A percentile compares a stretch with the other conserved stretches of the same genome.
phyloP scores from a whole-genome alignment of 371 early-diverging fungal species.

The Fennellomyces sp. region DNA sequence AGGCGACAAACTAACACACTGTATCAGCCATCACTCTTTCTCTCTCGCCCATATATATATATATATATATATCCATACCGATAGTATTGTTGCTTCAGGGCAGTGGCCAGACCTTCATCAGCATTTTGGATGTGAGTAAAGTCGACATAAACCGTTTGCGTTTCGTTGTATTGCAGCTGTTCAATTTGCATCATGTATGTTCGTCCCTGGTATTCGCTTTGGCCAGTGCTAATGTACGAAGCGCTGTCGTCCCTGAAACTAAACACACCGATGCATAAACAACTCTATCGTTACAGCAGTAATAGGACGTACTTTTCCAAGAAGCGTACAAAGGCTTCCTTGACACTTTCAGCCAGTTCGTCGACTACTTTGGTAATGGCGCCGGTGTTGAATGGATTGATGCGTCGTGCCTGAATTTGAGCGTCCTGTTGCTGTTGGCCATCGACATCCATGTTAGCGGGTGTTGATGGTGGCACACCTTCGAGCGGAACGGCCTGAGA shows the following conservation, averaged over 20 bases:
- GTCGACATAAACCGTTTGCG: constrained; percentile 80
- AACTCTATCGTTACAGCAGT: not conserved
- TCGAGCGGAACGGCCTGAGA: constrained; percentile 28
- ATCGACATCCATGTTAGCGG: constrained; percentile 39
- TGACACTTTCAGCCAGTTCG: constrained; percentile 77
- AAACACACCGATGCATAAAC: not conserved
- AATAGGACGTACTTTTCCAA: constrained; percentile 57
- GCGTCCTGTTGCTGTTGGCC: constrained; percentile 21
- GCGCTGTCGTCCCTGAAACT: constrained; percentile 33
- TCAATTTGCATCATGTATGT: constrained; percentile 66
- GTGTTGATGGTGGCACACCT: constrained; percentile 27
- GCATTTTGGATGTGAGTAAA: constrained; percentile 66
- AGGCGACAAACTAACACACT: constrained; percentile 83
- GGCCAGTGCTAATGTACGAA: constrained; percentile 26
- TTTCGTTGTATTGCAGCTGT: constrained; percentile 58
- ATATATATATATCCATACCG: no score
- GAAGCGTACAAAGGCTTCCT: constrained; percentile 79
- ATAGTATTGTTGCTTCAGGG: constrained; percentile 76
- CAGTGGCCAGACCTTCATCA: constrained; percentile 72
- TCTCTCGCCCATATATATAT: no score
- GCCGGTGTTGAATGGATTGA: constrained; percentile 32
- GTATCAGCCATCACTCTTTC: no score
- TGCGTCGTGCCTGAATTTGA: constrained; percentile 18
- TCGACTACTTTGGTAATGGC: constrained; percentile 71
- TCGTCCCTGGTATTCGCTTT: constrained; percentile 12